Conservation (phyloP, 2,329 filamentous ascomycete species). For the Aspergillus bombycis region DNA sequence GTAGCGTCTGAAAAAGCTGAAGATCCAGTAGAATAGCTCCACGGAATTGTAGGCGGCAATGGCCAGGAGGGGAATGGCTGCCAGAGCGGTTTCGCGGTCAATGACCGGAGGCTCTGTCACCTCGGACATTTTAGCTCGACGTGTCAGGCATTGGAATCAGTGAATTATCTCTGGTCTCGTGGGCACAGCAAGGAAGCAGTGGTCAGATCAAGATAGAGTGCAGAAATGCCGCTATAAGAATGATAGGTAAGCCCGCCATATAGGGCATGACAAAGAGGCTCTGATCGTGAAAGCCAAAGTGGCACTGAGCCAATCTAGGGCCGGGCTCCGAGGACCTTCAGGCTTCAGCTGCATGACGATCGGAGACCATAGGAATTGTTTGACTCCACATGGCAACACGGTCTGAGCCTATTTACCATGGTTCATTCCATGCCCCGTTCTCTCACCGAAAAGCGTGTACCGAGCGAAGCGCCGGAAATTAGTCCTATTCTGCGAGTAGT, state of each 20-base stretch:
- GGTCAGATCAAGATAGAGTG: background rate
- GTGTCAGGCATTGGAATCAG: background rate
- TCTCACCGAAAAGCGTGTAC: background rate
- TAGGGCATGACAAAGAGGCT: background rate
- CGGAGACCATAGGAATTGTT: background rate
- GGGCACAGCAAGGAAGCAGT: background rate
- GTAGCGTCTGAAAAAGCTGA: constrained; percentile 46
- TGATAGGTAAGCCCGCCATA: background rate
- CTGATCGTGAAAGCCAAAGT: background rate
- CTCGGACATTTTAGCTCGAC: background rate
- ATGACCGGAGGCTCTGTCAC: background rate
- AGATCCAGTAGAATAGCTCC: constrained; percentile 47
- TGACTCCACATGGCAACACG: background rate
- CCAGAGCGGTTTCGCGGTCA: background rate
- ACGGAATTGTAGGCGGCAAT: constrained; percentile 43
- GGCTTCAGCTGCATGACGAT: background rate
- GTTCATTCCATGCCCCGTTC: background rate
- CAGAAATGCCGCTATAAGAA: background rate
- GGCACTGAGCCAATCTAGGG: background rate
- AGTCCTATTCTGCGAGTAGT: background rate
- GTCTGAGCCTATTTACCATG: background rate
- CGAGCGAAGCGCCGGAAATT: background rate
- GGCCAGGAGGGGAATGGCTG: constrained; percentile 12
- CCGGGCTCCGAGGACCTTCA: background rate
- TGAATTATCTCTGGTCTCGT: background rate